Base-by-base conservation (phyloP, 441 rosid species). In the Adansonia grandidieri region DNA sequence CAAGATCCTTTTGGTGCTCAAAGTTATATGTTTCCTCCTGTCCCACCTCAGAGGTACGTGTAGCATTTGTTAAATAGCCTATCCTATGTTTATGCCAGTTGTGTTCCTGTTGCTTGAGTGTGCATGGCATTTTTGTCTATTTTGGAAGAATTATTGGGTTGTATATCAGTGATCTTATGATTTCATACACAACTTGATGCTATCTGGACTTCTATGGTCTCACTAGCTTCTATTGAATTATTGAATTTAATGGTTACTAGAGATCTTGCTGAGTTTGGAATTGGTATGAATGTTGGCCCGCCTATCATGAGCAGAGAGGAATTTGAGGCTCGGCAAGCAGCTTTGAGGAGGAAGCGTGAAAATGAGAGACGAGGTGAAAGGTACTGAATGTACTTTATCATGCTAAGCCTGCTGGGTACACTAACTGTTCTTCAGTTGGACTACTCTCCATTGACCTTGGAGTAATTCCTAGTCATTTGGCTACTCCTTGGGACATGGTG, bases 231-330 rank as follows among this genome's bases (percentile, higher is more conserved):
- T 22, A 15, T 73, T 61, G 75, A 51, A 74, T 62, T 11, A 22
- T 40, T 75, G 28, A 53, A 71, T 53, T 71, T 37, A 72, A 72
- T 73, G 17, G 19, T 62, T 73, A 81, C 51, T 72, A 96, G 99
- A 92, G 97, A 93, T 88, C 92, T 91, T 22, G 91, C 95, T 9
- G 92, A 87, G 17, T 88, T 89, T 70, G 97, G 96, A 32, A 92
- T 90, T 91, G 95, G 97, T 50, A 91, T 90, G 94, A 90, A 91
- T 86, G 84, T 80, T 58, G 89, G 87, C 37, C 93, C 92, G 77
- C 92, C 94, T 37, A 86, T 91, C 78, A 87, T 93, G 99, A 91
- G 98, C 82, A 89, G 98, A 81, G 98, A 93, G 78, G 97, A 96
- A 86, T 89, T 89, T 62, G 96, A 93, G 85, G 98, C 99, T 47